Base-by-base conservation (phyloP, 139 green algal species). In the Chlorella sorokiniana region DNA sequence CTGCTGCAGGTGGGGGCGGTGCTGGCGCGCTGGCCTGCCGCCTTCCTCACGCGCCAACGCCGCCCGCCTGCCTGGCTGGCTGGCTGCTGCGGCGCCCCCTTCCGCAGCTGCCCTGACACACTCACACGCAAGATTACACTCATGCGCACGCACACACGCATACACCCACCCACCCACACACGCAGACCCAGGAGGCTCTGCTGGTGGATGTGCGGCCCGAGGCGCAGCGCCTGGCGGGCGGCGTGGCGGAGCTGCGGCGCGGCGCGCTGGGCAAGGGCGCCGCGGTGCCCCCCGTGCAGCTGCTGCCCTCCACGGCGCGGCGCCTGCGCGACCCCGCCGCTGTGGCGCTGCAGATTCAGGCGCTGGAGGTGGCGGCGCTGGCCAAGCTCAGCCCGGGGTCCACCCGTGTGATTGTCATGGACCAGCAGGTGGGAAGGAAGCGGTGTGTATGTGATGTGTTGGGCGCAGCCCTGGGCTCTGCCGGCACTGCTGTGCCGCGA, bases 121-220 rank as follows among this genome's bases (percentile, higher is more conserved):
- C n/a, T n/a, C n/a, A n/a, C n/a, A n/a, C n/a, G n/a, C n/a, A n/a
- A n/a, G n/a, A n/a, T n/a, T n/a, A n/a, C n/a, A n/a, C n/a, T n/a
- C n/a, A n/a, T n/a, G n/a, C n/a, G n/a, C n/a, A n/a, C n/a, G n/a
- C n/a, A n/a, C n/a, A n/a, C n/a, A n/a, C n/a, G n/a, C n/a, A n/a
- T 33, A 54, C 31, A 23, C 11, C 35, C 54, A 56, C 27, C 54
- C 14, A 35, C 25, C 45, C 56, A 20, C 56, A n/a, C 7, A 11
- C 61, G 38, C 70, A 89, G 81, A 85, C 54, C 7, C 69, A 89
- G 51, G 73, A 88, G 42, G 85, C 90, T 10, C 62, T 93, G 35
- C 85, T 93, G 70, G 72, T 93, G 37, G 90, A 93, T 68, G 81
- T 93, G 27, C 82, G 90, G n/a, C 29, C 75, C n/a, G 84, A 91